Conservation (phyloP, 2,329 filamentous ascomycete species). For the Cylindrodendrum hubeiense region DNA sequence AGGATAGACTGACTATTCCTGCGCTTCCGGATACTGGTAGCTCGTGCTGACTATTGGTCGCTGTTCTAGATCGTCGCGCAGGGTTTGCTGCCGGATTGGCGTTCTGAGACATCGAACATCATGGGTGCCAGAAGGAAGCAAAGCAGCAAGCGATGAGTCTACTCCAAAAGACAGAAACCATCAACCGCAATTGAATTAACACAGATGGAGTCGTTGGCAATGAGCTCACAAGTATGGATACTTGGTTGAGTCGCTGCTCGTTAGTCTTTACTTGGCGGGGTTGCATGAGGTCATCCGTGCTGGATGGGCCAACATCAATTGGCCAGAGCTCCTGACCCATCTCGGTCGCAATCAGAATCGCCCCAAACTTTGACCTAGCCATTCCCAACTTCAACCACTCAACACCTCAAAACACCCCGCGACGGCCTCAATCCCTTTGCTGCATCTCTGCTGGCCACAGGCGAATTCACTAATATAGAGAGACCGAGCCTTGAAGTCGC, state of each 20-base stretch:
- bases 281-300: constrained; percentile 46
- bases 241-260: neutral
- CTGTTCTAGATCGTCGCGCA: neutral
- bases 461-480: neutral
- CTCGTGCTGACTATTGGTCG: neutral
- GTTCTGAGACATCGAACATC: neutral
- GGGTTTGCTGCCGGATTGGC: neutral
- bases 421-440: neutral
- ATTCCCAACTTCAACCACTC: constrained; percentile 13
- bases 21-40: neutral
- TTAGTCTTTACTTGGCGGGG: constrained; percentile 35
- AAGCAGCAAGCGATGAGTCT: neutral
- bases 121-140: neutral
- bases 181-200: neutral
- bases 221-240: neutral
- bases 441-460: neutral
- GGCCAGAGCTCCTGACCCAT: constrained; percentile 29
- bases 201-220: neutral
- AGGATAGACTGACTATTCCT: neutral
- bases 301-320: constrained; percentile 38
- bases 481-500: constrained; percentile 4
- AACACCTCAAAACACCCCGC: constrained; percentile 6
- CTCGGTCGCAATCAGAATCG: constrained; percentile 35
- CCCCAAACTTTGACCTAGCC: constrained; percentile 29
- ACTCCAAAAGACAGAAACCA: neutral